Conservation (phyloP, 2,329 filamentous ascomycete species). For the Epichloe sylvatica region DNA sequence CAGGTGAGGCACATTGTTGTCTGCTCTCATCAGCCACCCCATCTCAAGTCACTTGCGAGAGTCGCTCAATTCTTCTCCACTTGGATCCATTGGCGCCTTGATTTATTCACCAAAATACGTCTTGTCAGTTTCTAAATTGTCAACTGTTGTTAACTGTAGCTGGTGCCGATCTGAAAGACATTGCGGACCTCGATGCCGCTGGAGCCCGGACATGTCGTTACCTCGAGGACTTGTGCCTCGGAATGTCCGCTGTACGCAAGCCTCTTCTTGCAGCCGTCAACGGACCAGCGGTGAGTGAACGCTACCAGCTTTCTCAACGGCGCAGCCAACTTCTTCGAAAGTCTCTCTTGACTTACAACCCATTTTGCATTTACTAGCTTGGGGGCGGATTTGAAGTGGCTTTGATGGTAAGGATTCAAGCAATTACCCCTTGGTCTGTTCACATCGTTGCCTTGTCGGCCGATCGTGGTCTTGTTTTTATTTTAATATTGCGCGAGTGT, state of each 20-base stretch:
- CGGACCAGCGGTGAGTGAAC: constrained; percentile 33
- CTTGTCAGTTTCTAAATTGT: neutral
- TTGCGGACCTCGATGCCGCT: constrained; percentile 19
- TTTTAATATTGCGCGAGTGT: neutral
- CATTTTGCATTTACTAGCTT: constrained; percentile 19
- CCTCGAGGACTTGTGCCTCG: constrained; percentile 27
- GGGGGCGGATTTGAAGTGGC: constrained; percentile 38
- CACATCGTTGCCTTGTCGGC: neutral
- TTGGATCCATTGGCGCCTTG: constrained; percentile 1
- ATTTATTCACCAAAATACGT: neutral
- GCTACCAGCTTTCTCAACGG: neutral
- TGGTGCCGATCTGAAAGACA: constrained; percentile 23
- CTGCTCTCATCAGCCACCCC: neutral
- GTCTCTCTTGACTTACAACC: constrained; percentile 4
- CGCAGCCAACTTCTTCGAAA: neutral
- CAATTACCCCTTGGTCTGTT: neutral
- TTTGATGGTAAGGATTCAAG: constrained; percentile 23
- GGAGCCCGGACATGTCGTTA: constrained; percentile 20
- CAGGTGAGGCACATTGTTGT: constrained; percentile 6
- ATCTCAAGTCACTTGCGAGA: neutral
- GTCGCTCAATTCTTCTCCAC: constrained; percentile 1
- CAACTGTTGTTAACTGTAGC: no score
- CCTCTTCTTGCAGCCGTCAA: constrained; percentile 36
- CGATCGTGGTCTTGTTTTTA: neutral
- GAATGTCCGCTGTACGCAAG: constrained; percentile 24